Base-by-base conservation (phyloP, 1,139 yeast species). In the Kurtzmaniella quercitrusa region DNA sequence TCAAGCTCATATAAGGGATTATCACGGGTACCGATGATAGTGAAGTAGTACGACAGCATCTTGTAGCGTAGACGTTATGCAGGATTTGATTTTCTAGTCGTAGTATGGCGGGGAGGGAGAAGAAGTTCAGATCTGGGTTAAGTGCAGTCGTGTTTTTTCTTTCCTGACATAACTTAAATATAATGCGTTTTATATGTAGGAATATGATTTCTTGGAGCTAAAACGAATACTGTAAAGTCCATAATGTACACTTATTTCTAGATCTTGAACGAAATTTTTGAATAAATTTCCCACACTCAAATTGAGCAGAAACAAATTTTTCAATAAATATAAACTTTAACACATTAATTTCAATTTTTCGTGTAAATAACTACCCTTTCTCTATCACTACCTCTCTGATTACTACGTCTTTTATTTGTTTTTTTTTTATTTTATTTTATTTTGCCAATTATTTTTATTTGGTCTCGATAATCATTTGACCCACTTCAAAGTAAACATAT, bases 1-100 rank as follows among this genome's bases (percentile, higher is more conserved):
- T 89, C 97, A 9, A 89, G 74, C 58, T 89, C 96, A 55, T 89
- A 93, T 3, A 94, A 60, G 0, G 97, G 96, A 48, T 79, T 79
- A 59, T 93, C 98, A 38, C 79, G 76, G 2, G 94, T 84, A 17
- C 98, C 98, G 36, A 93, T 78, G 41, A 93, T 84, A 14, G 95
- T 86, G 56, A 94, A 80, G 63, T 89, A 89, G 66, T 85, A 88
- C 28, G 95, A 84, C 80, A 66, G 51, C 61, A 60, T 57, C 34
- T 19, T 33, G 21, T 17, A 19, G 19, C 3, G n/a, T 16, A 33
- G 20, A 17, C 12, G 3, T 17, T 20, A 18, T 34, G 16, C n/a
- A n/a, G 34, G 8, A 30, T 14, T 14, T 30, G 34, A 12, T 7
- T 7, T 7, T 21, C 23, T 21, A 9, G 6, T n/a, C 9, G 33